phyloP scores from a whole-genome alignment of 139 green algal species.

The Zygnema cylindricum region DNA sequence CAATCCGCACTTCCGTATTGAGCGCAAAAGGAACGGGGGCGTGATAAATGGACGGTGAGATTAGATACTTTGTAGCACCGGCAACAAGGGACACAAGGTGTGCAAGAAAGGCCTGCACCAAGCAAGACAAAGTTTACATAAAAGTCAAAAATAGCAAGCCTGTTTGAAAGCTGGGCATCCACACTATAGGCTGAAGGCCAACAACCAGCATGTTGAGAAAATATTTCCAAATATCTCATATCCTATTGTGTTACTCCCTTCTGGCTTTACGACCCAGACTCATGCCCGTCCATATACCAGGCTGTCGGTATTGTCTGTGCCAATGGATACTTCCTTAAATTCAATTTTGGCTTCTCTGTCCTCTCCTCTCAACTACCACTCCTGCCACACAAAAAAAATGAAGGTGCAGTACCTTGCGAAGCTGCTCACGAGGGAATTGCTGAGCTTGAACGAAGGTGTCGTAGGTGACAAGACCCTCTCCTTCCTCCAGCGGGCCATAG shows the following conservation, averaged over 20 bases:
- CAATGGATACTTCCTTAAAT: not conserved
- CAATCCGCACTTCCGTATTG: constrained; percentile 27
- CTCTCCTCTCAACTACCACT: not conserved
- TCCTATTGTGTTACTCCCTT: too few relatives aligned
- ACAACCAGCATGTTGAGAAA: too few relatives aligned
- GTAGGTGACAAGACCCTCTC: constrained; percentile 27
- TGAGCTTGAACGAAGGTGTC: constrained; percentile 18
- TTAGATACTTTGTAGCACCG: not conserved
- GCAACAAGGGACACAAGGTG: constrained; percentile 1
- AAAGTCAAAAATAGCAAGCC: too few relatives aligned
- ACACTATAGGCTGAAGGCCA: too few relatives aligned
- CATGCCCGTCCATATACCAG: too few relatives aligned
- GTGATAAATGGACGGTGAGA: constrained; percentile 22
- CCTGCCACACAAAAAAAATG: not conserved
- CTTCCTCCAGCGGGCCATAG: constrained; percentile 21
- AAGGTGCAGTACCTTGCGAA: not conserved
- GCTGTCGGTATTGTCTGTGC: too few relatives aligned
- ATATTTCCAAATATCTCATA: too few relatives aligned
- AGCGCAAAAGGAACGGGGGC: not conserved
- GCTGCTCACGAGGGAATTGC: not conserved
- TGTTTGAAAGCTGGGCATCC: too few relatives aligned
- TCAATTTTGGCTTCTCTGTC: not conserved
- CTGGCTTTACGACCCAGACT: too few relatives aligned
- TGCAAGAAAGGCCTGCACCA: constrained; percentile 26
- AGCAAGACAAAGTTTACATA: too few relatives aligned